Evolutionary conservation across 1,284 basidiomycete genomes (phyloP), one percentile per base, ranked within the genome.

Genomic region (Melampsora americana): DNA sequence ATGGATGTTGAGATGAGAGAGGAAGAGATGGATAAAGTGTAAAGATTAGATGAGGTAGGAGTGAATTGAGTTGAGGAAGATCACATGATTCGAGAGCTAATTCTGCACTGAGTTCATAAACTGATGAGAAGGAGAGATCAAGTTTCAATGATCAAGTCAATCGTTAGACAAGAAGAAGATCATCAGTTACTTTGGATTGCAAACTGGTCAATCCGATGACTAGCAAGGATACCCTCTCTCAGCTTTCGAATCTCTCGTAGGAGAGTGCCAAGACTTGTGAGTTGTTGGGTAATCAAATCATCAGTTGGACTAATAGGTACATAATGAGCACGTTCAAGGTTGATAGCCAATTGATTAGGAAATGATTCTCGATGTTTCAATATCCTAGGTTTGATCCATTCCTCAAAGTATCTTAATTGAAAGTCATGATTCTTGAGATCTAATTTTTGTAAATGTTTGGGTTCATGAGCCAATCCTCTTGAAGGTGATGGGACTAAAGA

Each of bases 71-170:
- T 50, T 75, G 65, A 1, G 53, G 35, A 32, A 75, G 68, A 61
- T 75, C 72, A n/a, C 50, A 46, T 32, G 72, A 42, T 62, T 75
- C 72, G 5, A 75, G 23, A 16, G 66, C 53, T 26, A 75, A 44
- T 68, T 75, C 72, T 12, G 72, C 72, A 39, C 65, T 68, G n/a
- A 68, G 30, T 68, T 75, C 72, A 48, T 75, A 75, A 1, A 75
- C 72, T 75, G 16, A 5, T 9, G 44, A 48, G 5, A 12, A 56
- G 39, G 1, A 56, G 28, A 56, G 2, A 39, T 30, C 20, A 30
- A 67, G 18, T 42, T 4, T 48, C 30, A 35, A 42, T n/a, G 26
- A n/a, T 59, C n/a, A 9, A 20, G 30, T 18, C 5, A 23, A 64
- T 7, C 14, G 1, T 26, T 16, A n/a, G 26, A 69, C 3, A 26